Base-by-base conservation (phyloP, 768 basidiomycete genomes). In the Agrocybe praecox region DNA sequence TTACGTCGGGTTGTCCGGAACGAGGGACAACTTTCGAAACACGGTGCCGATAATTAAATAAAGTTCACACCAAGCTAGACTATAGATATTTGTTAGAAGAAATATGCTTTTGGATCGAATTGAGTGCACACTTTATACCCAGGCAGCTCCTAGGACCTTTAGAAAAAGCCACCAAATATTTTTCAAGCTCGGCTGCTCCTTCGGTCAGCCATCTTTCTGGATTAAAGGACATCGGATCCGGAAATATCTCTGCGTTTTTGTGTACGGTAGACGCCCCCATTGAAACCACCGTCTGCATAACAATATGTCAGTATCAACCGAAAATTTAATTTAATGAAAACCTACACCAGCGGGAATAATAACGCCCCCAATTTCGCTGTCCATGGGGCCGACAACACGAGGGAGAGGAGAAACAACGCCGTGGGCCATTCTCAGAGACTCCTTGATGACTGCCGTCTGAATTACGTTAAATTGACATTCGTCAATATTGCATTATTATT, bases 371-470 rank as follows among this genome's bases (percentile, higher is more conserved):
- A 82, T 76, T 22, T 64, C 57, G 0, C 72, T 62, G 22, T 69
- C 70, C 15, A 64, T 56, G 3, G 68, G 68, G 2, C 73, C 73
- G 6, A 80, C 73, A 24, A 80, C 63, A 29, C 80, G 69, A 17
- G 77, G 72, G 34, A 78, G 66, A 6, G 75, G 73, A 2, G 66
- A 72, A 12, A 74, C 69, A 2, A 76, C 63, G 10, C 78, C 78
- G 54, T 74, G 72, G 23, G 72, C 67, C 58, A 80, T 68, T 22
- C 80, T 67, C 44, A 81, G 68, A 0, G 78, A 70, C 62, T 82
- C 80, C 55, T 80, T 80, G 26, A 80, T 70, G 26, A 81, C 77
- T 6, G 78, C 79, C 1, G 75, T 77, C 80, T 81, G 51, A 24
- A 46, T 40, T 40, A 40, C 36, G 36, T 40, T 15, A 14, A 40